Percentiles rank a stretch among this genome's conserved stretches.
Conservation (phyloP, 345 rosid genomes). For the Conringia planisiliqua region DNA sequence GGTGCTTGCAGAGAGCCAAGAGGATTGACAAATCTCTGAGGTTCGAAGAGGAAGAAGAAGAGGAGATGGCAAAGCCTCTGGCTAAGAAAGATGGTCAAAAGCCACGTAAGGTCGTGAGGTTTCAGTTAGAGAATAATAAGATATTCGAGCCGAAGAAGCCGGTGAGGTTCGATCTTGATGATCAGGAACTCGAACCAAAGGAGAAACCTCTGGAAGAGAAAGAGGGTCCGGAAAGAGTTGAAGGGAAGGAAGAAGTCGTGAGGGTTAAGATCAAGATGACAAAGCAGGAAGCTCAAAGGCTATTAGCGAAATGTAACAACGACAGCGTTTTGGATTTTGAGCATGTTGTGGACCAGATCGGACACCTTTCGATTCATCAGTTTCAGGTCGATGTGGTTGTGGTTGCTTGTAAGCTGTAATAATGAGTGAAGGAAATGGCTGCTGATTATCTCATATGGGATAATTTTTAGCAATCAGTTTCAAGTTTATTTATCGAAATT, state of each 20-base stretch:
- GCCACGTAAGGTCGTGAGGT: slow-evolving; percentile 35
- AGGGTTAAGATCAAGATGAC: slow-evolving; percentile 73
- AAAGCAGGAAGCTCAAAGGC: slow-evolving; percentile 47
- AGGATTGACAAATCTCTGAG: slow-evolving; percentile 25
- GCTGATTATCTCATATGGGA: neutral
- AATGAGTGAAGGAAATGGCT: slow-evolving; percentile 2
- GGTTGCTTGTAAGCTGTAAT: slow-evolving; percentile 13
- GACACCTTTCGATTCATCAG: slow-evolving; percentile 42
- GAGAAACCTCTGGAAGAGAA: slow-evolving; percentile 16
- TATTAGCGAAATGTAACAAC: slow-evolving; percentile 46
- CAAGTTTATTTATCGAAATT: neutral
- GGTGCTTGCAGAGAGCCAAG: slow-evolving; percentile 28
- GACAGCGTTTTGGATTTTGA: slow-evolving; percentile 49
- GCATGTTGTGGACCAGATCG: slow-evolving; percentile 49
- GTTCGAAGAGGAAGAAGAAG: slow-evolving; percentile 35
- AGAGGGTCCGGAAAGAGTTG: neutral
- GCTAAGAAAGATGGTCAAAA: slow-evolving; percentile 9
- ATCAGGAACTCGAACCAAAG: neutral
- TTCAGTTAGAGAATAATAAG: slow-evolving; percentile 31
- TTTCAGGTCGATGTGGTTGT: slow-evolving; percentile 31
- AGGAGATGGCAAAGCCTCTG: slow-evolving; percentile 16
- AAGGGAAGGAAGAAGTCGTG: slow-evolving; percentile 19
- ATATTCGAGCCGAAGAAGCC: slow-evolving; percentile 16
- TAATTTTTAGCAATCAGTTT: neutral
- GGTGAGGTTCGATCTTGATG: slow-evolving; percentile 5